These are phyloP conservation scores for Aureobasidium lini DNA, from an alignment of 2,329 filamentous ascomycete species.

Conservation along the genomic window DNA sequence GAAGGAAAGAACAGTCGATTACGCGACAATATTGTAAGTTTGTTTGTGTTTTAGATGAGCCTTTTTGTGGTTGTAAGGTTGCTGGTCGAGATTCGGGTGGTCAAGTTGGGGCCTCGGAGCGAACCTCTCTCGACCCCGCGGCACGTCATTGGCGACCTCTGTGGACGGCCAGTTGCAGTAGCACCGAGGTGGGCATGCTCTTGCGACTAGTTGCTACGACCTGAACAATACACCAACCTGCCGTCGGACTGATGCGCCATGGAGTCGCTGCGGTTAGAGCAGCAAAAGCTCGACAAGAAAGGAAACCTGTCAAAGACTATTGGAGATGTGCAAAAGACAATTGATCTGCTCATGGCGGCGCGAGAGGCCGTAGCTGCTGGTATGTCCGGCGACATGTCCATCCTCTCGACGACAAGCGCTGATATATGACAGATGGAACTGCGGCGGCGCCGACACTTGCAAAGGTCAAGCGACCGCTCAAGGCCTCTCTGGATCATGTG, in stretches of 20 bases:
- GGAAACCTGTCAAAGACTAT: constrained; percentile 65
- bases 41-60: neutral
- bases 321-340: constrained; percentile 72
- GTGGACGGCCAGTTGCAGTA: neutral
- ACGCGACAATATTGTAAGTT: neutral
- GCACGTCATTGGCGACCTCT: neutral
- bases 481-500: constrained; percentile 69
- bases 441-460: constrained; percentile 60
- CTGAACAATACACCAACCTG: neutral
- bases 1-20: neutral
- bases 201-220: neutral
- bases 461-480: constrained; percentile 79
- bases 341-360: constrained; percentile 67
- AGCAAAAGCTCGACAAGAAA: constrained; percentile 62
- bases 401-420: neutral
- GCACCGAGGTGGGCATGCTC: constrained; percentile 1
- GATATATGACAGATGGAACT: neutral
- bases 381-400: constrained; percentile 30
- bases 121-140: constrained; percentile 5
- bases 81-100: neutral
- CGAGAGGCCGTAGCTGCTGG: constrained; percentile 66
- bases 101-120: neutral
- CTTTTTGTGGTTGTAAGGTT: neutral
- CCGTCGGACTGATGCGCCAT: constrained; percentile 30
- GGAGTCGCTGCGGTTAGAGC: constrained; percentile 64